Evolutionary conservation across 192 early-diverging fungal species (phyloP).

Genomic region (Umbelopsis sp.): DNA sequence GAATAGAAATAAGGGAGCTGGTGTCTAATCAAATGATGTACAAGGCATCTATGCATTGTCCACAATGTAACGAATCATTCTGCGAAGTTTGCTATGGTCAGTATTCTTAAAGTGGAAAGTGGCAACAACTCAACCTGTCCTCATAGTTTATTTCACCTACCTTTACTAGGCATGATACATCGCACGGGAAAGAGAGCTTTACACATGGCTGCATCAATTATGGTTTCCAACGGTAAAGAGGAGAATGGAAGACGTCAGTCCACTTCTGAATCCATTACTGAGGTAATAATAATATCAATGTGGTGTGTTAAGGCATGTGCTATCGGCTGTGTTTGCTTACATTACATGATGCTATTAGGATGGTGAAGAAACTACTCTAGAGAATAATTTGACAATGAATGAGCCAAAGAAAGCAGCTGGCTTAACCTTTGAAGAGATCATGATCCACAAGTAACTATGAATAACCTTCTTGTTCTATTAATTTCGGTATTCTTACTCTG

Average conservation of each 20-base stretch:
- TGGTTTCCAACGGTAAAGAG: constrained; percentile 13
- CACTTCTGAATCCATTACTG: constrained; percentile 17
- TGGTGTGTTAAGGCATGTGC: no score
- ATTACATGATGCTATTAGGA: not conserved
- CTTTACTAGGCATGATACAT: constrained; percentile 66
- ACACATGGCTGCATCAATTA: constrained; percentile 44
- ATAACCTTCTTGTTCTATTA: constrained; percentile 21
- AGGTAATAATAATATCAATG: not conserved
- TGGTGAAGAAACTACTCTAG: not conserved
- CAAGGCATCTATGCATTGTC: constrained; percentile 66
- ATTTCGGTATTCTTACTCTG: constrained; percentile 12
- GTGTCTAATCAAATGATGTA: not conserved
- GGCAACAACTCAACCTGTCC: not conserved
- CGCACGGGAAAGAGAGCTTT: constrained; percentile 71
- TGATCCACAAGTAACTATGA: constrained; percentile 44
- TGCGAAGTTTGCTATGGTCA: constrained; percentile 85
- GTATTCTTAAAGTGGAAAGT: not conserved
- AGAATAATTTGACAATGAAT: not conserved
- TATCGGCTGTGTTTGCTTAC: no score
- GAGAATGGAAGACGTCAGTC: constrained; percentile 28
- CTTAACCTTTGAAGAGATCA: constrained; percentile 27
- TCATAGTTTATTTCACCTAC: no score
- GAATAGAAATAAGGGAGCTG: not conserved
- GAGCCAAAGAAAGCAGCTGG: not conserved
- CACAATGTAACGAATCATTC: constrained; percentile 85